Percentiles rank a stretch among this genome's conserved stretches.
Evolutionary conservation across 495 filamentous ascomycete species (phyloP).

Genomic region (Jackrogersella multiformis): DNA sequence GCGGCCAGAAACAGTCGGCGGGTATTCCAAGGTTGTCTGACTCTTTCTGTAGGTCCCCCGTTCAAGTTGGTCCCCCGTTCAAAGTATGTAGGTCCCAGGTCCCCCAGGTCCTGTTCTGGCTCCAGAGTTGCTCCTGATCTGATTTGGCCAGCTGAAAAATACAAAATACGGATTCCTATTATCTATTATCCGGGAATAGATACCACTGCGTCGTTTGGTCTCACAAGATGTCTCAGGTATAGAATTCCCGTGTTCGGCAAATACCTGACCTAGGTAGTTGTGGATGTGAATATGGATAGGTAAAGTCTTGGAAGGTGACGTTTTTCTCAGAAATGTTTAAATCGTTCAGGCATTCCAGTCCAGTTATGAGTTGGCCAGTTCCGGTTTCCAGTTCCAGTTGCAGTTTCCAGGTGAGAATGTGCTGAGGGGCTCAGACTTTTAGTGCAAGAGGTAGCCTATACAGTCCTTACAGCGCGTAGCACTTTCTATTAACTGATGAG

Average conservation of each 20-base stretch:
- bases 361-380: no score
- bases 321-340: no score
- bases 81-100: no score
- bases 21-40: no score
- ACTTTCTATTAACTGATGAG: constrained; percentile 2
- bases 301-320: no score
- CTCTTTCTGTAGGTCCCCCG: no score
- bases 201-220: background rate
- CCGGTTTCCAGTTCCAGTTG: background rate
- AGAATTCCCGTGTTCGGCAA: background rate
- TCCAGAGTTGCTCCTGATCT: constrained; percentile 7
- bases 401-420: constrained; percentile 1
- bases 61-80: no score
- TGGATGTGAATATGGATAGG: no score
- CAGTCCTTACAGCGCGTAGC: no score
- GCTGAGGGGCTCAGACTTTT: constrained; percentile 28
- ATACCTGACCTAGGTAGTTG: no score
- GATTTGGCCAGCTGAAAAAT: background rate
- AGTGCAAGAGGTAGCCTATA: background rate
- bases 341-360: no score
- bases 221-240: background rate
- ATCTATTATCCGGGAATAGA: constrained; percentile 5
- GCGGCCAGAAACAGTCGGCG: background rate
- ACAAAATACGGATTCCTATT: constrained; percentile 5
- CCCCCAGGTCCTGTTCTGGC: background rate